These are phyloP conservation scores for Candida khao-thaluensis DNA, from an alignment of 805 yeast genomes.

Conservation along the genomic window DNA sequence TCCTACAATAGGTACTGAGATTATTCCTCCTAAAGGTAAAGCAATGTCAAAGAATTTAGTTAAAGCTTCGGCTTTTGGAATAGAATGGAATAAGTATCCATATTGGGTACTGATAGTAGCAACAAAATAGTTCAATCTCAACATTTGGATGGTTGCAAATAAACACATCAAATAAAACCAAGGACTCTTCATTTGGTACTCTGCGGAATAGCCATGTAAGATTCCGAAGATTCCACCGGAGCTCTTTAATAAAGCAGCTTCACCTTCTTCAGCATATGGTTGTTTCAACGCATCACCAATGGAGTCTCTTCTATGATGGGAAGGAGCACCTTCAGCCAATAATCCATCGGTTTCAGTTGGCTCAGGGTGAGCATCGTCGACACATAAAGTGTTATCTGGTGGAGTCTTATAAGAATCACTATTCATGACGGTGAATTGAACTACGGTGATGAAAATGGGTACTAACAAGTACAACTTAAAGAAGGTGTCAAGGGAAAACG, in stretches of 20 bases:
- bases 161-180: conserved; percentile 52
- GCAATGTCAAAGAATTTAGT: conserved; percentile 52
- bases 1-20: conserved; percentile 56
- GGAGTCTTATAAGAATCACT: conserved; percentile 47
- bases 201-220: conserved; percentile 51
- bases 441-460: conserved; percentile 48
- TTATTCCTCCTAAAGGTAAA: conserved; percentile 55
- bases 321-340: conserved; percentile 1
- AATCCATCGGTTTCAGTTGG: conserved; percentile 26
- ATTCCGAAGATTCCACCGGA: conserved; percentile 53
- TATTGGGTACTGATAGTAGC: conserved; percentile 60
- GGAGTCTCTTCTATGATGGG: conserved; percentile 46
- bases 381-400: conserved; percentile 27
- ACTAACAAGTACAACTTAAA: conserved; percentile 48
- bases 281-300: conserved; percentile 57
- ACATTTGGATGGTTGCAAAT: conserved; percentile 56
- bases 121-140: conserved; percentile 56
- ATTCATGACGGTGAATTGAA: conserved; percentile 50
- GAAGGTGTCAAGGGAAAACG: conserved; percentile 43
- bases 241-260: conserved; percentile 32
- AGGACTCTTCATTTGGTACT: conserved; percentile 48
- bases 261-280: conserved; percentile 52
- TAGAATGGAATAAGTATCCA: conserved; percentile 43
- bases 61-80: conserved; percentile 35
- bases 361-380: conserved; percentile 18